Evolutionary conservation across 345 rosid genomes (phyloP).

Genomic region (Ricinus communis): DNA sequence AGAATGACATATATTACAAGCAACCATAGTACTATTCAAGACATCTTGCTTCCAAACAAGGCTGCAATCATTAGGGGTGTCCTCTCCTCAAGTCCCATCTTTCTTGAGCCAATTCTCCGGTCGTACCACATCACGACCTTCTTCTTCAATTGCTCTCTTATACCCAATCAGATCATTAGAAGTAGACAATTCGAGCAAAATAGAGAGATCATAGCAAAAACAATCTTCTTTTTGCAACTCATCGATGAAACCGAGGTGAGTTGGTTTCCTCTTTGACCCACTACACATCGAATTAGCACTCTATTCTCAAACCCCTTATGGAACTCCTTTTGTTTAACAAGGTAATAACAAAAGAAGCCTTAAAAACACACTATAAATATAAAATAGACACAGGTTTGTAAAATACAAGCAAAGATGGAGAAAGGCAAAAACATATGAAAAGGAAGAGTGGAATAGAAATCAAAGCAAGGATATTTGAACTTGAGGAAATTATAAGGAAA

Average conservation of each 20-base stretch:
- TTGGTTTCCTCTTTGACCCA: slow-evolving; percentile 34
- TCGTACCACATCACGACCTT: slow-evolving; percentile 76
- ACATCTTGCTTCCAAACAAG: slow-evolving; percentile 78
- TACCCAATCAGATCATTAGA: slow-evolving; percentile 65
- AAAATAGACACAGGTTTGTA: neutral
- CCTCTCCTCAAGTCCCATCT: slow-evolving; percentile 72
- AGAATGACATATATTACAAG: no score
- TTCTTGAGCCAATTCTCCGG: slow-evolving; percentile 52
- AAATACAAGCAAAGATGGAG: neutral
- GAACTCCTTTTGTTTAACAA: slow-evolving; percentile 20
- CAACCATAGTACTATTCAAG: no score
- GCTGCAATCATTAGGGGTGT: slow-evolving; percentile 90
- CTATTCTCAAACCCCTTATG: no score
- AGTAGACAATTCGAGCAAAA: slow-evolving; percentile 70
- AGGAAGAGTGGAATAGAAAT: neutral
- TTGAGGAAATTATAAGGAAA: no score
- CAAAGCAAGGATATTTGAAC: neutral
- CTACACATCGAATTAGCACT: slow-evolving; percentile 41
- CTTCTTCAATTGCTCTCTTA: slow-evolving; percentile 50
- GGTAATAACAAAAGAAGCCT: slow-evolving; percentile 14
- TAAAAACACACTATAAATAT: slow-evolving; percentile 10
- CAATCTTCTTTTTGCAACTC: slow-evolving; percentile 20
- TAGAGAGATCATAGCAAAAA: slow-evolving; percentile 38
- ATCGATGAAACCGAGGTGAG: slow-evolving; percentile 20
- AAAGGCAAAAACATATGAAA: neutral